Conservation (phyloP, 768 basidiomycete species). For the Podaxis pistillaris region DNA sequence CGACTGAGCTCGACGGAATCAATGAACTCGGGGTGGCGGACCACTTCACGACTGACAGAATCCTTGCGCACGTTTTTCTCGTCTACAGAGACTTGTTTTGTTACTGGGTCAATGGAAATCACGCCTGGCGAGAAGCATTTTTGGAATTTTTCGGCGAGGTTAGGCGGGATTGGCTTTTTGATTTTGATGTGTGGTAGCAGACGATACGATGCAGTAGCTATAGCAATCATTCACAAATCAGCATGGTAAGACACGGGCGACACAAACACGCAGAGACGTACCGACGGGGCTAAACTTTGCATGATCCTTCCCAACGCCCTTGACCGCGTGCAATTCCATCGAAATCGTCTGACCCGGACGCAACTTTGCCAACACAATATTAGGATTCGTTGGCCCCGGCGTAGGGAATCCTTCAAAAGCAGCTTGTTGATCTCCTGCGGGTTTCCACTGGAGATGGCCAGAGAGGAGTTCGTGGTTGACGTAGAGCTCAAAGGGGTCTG, state of each 20-base stretch:
- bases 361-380: slow-evolving; percentile 90
- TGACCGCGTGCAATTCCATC: slow-evolving; percentile 87
- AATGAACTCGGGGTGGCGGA: slow-evolving; percentile 88
- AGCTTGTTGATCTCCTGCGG: slow-evolving; percentile 76
- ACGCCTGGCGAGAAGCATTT: slow-evolving; percentile 87
- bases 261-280: slow-evolving; percentile 29
- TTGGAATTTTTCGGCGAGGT: slow-evolving; percentile 79
- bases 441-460: slow-evolving; percentile 68
- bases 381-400: slow-evolving; percentile 68
- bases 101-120: slow-evolving; percentile 57
- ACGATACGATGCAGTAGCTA: slow-evolving; percentile 95
- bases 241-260: not conserved
- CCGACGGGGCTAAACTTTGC: slow-evolving; percentile 97
- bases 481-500: slow-evolving; percentile 66
- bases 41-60: slow-evolving; percentile 87
- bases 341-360: slow-evolving; percentile 88
- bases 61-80: slow-evolving; percentile 72
- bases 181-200: slow-evolving; percentile 84
- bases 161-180: slow-evolving; percentile 69
- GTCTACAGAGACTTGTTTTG: slow-evolving; percentile 62
- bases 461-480: slow-evolving; percentile 68
- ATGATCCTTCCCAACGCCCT: slow-evolving; percentile 91
- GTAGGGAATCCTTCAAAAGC: slow-evolving; percentile 47
- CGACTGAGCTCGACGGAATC: slow-evolving; percentile 81
- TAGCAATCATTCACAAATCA: not conserved